phyloP scores from a whole-genome alignment of 345 rosid genomes.

The Passiflora organensis region DNA sequence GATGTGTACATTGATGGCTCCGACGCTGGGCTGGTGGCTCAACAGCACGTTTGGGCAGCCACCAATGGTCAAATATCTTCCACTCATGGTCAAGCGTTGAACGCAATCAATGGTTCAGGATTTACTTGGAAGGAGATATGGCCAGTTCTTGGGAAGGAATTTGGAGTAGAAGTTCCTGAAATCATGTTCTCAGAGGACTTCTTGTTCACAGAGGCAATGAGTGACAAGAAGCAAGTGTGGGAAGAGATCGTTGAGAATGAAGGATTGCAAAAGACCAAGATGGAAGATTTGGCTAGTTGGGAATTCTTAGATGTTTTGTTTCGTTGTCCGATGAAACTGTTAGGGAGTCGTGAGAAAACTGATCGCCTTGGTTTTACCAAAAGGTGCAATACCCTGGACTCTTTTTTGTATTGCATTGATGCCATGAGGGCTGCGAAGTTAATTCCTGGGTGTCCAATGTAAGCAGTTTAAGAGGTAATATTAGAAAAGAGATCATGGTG shows the following conservation, averaged over 20 bases:
- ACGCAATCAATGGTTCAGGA: slow-evolving; percentile 57
- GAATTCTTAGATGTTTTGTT: slow-evolving; percentile 65
- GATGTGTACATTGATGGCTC: slow-evolving; percentile 71
- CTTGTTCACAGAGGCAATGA: slow-evolving; percentile 43
- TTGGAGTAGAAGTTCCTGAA: slow-evolving; percentile 41
- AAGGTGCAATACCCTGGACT: slow-evolving; percentile 52
- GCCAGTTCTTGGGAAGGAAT: slow-evolving; percentile 52
- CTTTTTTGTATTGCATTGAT: slow-evolving; percentile 72
- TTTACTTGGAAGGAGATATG: slow-evolving; percentile 88
- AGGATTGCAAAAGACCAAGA: slow-evolving; percentile 42
- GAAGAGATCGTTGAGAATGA: slow-evolving; percentile 51
- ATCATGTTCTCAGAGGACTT: slow-evolving; percentile 42
- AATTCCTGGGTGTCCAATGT: slow-evolving; percentile 32
- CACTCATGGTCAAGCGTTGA: slow-evolving; percentile 53
- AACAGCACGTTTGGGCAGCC: slow-evolving; percentile 75
- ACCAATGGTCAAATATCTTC: slow-evolving; percentile 37
- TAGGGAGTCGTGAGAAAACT: slow-evolving; percentile 62
- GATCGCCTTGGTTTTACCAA: slow-evolving; percentile 58
- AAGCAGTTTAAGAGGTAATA: background rate
- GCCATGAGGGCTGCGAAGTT: slow-evolving; percentile 60
- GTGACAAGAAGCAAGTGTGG: slow-evolving; percentile 53
- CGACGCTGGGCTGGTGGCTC: slow-evolving; percentile 68
- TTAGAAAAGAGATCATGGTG: background rate
- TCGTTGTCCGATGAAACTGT: slow-evolving; percentile 60
- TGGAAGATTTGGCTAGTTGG: slow-evolving; percentile 82